Base-by-base conservation (phyloP, 2,329 filamentous ascomycete species). In the Fusarium sp. region DNA sequence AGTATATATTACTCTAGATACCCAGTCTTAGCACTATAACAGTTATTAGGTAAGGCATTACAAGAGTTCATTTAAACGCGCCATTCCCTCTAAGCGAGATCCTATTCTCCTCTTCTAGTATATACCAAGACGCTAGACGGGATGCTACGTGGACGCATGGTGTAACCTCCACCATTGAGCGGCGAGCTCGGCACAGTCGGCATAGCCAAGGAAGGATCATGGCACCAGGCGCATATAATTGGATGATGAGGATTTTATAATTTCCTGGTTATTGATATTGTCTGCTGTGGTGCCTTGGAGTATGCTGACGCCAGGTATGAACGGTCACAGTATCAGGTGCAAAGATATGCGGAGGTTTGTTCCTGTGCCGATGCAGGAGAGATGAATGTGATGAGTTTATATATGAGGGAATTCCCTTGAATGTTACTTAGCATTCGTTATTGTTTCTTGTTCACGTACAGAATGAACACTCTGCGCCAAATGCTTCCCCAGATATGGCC, bases 251-350 rank as follows among this genome's bases (percentile, higher is more conserved):
- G 6, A 3, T 18, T 10, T 10, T 3, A 25, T 27, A 45, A 25
- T 51, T 38, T 52, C 11, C 9, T 35, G 14, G 4, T 12, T 27
- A 29, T 51, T 35, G 4, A 18, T 45, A 51, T 11, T 23, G 1
- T 12, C 0, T 3, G 16, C 8, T 15, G 21, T 8, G 4, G 1
- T 51, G n/a, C 2, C 9, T 8, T 27, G 37, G n/a, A 7, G 2
- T 11, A 4, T 19, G 44, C 44, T 39, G 27, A 61, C 16, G 38
- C 37, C 46, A 44, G 44, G 57, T 7, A 38, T 15, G 1, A 44
- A 25, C 29, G 5, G 23, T 25, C 5, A 11, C 27, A 4, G 21
- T 18, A 27, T 25, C 27, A 10, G 16, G 4, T 16, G 33, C 33
- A 45, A 59, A 62, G 57, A 7, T 21, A 12, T 55, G 38, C 31